These are phyloP conservation scores for Conidiobolus coronatus DNA, from an alignment of 371 early-diverging fungal species.

Conservation along the genomic window DNA sequence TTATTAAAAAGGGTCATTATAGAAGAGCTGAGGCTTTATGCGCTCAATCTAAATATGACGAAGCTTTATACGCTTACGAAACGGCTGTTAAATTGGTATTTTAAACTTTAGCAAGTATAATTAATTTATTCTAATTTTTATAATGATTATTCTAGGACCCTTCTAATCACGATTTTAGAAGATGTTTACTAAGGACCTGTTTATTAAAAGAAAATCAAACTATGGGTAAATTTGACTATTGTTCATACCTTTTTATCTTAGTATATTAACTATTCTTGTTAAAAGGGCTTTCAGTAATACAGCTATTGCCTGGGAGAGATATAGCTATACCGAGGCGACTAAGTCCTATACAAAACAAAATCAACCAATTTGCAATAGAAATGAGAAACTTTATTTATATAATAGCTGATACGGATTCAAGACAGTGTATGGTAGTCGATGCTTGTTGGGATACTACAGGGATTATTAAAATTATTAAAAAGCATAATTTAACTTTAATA, in stretches of 20 bases:
- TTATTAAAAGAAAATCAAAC: slow-evolving; percentile 27
- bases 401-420: slow-evolving; percentile 32
- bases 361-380: slow-evolving; percentile 48
- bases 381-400: slow-evolving; percentile 71
- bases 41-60: slow-evolving; percentile 21
- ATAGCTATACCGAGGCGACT: slow-evolving; percentile 20
- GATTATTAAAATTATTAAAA: slow-evolving; percentile 28
- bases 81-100: slow-evolving; percentile 19
- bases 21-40: slow-evolving; percentile 41
- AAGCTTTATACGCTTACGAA: slow-evolving; percentile 30
- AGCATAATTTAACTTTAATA: slow-evolving; percentile 33
- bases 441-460: slow-evolving; percentile 82
- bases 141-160: slow-evolving; percentile 12
- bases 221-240: slow-evolving; percentile 19
- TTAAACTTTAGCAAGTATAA: background rate
- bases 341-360: slow-evolving; percentile 42
- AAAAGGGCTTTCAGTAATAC: slow-evolving; percentile 30
- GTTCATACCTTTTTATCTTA: too few species aligned
- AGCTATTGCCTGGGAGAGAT: slow-evolving; percentile 44
- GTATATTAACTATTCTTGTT: too few species aligned
- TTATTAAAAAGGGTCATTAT: slow-evolving; percentile 30
- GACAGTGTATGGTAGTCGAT: slow-evolving; percentile 56
- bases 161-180: slow-evolving; percentile 19
- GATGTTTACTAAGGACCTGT: slow-evolving; percentile 22
- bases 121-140: background rate